Evolutionary conservation across 1,284 basidiomycete species (phyloP).

Genomic region (Melampsora abietis-canadensis): DNA sequence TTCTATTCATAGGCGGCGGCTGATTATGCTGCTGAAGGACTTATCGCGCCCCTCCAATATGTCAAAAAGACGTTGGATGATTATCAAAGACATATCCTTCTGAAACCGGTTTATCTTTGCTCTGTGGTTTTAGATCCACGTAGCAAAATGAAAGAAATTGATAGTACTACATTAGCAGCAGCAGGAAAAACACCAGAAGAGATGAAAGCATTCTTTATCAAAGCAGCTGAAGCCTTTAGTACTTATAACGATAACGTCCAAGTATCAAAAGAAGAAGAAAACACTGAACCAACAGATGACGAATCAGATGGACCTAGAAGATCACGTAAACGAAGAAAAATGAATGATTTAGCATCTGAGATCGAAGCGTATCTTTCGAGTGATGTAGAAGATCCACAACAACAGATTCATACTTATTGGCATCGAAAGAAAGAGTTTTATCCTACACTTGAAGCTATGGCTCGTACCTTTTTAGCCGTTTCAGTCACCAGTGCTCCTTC

Average conservation of each 20-base stretch:
- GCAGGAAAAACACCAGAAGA: neutral
- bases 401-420: neutral
- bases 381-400: neutral
- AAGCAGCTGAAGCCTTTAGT: neutral
- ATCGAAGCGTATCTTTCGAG: neutral
- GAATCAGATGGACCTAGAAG: neutral
- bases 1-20: too few species aligned
- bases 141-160: neutral
- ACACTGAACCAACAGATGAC: neutral
- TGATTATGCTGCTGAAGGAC: too few species aligned
- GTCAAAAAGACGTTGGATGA: too few species aligned
- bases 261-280: neutral
- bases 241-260: neutral
- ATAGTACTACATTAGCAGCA: neutral
- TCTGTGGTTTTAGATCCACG: slow-evolving; percentile 1
- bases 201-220: neutral
- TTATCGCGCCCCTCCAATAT: too few species aligned
- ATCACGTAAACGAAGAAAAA: neutral
- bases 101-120: neutral
- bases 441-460: neutral
- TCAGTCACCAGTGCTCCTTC: neutral
- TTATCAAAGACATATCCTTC: neutral
- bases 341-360: neutral
- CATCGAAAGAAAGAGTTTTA: neutral
- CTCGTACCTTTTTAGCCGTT: neutral